Base-by-base conservation (phyloP, 257 asterid genomes). In the Anisodus acutangulus region DNA sequence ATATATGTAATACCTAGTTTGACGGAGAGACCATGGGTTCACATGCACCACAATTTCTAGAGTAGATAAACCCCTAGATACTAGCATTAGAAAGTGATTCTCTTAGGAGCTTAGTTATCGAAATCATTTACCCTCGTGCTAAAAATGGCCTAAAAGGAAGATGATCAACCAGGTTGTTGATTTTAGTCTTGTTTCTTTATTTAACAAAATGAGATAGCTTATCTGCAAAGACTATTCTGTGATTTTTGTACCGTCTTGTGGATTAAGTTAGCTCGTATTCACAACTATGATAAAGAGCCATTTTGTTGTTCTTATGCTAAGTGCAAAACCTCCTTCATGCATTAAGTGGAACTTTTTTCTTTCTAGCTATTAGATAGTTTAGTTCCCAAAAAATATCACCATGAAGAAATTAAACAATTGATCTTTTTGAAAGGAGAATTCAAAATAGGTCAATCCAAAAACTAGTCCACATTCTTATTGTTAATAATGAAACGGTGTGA, bases 281-380 rank as follows among this genome's bases (percentile, higher is more conserved):
- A 0, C 51, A 12, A 76, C 4, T 26, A 78, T 53, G 22, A 15
- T 15, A 49, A 17, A 6, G 82, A 7, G 15, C 8, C 82, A 53
- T 5, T 47, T 72, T 4, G 26, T 51, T 53, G 22, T 15, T 13
- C 7, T 76, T 54, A 22, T 76, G 63, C 26, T 12, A 12, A 53
- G 47, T 6, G 63, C 0, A 1, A 12, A 26, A 35, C 15, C 63
- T 9, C 49, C 6, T 78, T 31, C 66, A 53, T 69, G 12, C 16
- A 31, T 31, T 78, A 78, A 35, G 26, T 7, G 81, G 26, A 3
- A 2, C 64, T 53, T 76, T 45, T 31, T 35, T 78, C 66, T 13
- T 78, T 53, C 82, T 15, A 78, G 17, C 82, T 26, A 53, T 26
- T 78, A 26, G 31, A 78, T 53, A 13, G 64, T 53, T 15, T 78